phyloP scores from a whole-genome alignment of 768 basidiomycete species.

The Hebeloma cylindrosporum region DNA sequence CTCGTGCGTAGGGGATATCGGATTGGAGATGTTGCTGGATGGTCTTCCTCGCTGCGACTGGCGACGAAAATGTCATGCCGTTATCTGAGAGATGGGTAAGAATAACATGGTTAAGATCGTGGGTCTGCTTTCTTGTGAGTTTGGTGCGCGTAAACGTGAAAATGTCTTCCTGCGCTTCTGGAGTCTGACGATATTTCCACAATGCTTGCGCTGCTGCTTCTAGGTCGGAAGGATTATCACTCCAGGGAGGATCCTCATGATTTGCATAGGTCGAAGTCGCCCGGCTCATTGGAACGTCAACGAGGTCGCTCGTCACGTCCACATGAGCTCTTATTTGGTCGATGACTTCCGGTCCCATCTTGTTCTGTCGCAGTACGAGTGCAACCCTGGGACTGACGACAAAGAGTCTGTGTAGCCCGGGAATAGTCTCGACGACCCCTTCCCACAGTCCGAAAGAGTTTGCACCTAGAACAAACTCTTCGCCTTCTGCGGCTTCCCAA shows the following conservation, averaged over 20 bases:
- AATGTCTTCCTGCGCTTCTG: conserved; percentile 15
- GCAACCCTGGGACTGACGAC: conserved; percentile 30
- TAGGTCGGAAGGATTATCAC: background rate
- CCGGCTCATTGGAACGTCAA: conserved; percentile 6
- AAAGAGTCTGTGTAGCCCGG: conserved; percentile 25
- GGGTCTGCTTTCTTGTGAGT: conserved; percentile 21
- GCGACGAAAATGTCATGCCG: conserved; percentile 19
- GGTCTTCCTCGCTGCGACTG: conserved; percentile 9
- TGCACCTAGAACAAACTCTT: conserved; percentile 29
- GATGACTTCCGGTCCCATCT: conserved; percentile 6
- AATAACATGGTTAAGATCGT: conserved; percentile 17
- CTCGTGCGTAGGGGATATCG: background rate
- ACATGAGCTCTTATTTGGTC: background rate
- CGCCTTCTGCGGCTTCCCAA: conserved; percentile 25
- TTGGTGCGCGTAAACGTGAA: conserved; percentile 24
- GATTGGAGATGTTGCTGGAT: conserved; percentile 7
- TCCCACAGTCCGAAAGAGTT: conserved; percentile 33
- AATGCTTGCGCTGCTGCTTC: background rate
- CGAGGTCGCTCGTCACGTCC: conserved; percentile 1
- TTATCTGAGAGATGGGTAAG: conserved; percentile 13
- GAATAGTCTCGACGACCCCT: conserved; percentile 13
- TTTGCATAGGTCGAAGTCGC: conserved; percentile 1
- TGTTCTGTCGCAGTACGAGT: conserved; percentile 20
- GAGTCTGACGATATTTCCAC: conserved; percentile 3
- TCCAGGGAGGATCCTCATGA: too few relatives aligned